phyloP scores from a whole-genome alignment of 495 filamentous ascomycete genomes.

The Neurospora sp. region DNA sequence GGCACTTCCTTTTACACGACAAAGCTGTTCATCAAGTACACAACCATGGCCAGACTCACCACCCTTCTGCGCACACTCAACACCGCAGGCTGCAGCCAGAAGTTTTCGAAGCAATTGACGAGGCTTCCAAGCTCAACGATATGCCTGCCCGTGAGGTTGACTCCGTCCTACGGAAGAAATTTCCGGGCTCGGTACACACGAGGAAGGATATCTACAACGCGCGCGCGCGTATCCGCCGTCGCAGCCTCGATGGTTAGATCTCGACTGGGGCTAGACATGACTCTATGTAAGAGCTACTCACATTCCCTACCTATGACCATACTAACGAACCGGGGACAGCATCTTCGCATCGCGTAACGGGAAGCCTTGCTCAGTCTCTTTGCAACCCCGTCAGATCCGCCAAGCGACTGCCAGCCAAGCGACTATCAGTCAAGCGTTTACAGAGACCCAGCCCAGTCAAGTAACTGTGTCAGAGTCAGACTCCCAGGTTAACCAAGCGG shows the following conservation, averaged over 20 bases:
- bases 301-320: not conserved
- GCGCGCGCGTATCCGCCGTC: not conserved
- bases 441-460: not conserved
- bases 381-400: not conserved
- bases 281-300: not conserved
- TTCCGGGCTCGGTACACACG: not conserved
- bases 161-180: not conserved
- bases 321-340: not conserved
- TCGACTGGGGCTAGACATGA: not conserved
- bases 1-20: not conserved
- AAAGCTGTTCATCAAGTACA: not conserved
- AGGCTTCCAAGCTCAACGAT: not conserved
- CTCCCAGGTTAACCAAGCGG: not conserved
- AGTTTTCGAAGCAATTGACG: not conserved
- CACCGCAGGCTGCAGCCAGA: not conserved
- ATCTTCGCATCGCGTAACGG: not conserved
- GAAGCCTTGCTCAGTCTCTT: not conserved
- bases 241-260: not conserved
- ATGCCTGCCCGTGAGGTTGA: not conserved
- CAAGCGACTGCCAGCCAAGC: not conserved
- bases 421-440: not conserved
- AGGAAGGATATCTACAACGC: not conserved
- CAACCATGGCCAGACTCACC: not conserved
- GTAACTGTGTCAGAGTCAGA: not conserved
- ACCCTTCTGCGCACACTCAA: not conserved